Base-by-base conservation (phyloP, 176 grass and related monocot genomes). In the Leersia perrieri region DNA sequence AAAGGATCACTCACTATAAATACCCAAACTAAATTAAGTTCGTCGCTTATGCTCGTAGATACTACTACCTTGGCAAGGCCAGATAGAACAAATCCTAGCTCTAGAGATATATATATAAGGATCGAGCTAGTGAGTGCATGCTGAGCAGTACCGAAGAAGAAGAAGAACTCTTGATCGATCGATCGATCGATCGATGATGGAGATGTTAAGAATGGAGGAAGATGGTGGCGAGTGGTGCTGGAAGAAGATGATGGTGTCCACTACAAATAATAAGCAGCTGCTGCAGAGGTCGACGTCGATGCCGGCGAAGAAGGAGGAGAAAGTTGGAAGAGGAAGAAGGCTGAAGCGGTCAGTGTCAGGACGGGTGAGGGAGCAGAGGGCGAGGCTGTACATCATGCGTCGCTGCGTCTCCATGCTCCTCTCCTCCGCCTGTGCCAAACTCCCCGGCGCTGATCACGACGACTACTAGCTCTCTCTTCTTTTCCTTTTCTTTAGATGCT, bases 401-500 rank as follows among this genome's bases (percentile, higher is more conserved):
- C 85, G 89, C 33, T 91, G 89, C 36, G 76, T 92, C 63, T 83
- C 79, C 74, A 86, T 92, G 83, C 86, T 92, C 68, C 70, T 89
- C 27, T 90, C 83, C 67, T 90, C 71, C 20, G 32, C 29, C 71
- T 42, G 40, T 11, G 13, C 11, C 40, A 42, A 13, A 11, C 5
- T n/a, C n/a, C n/a, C n/a, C n/a, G n/a, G n/a, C n/a, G n/a, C n/a
- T n/a, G n/a, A 42, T 13, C 40, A 42, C 40, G 40, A 42, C 11
- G 45, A 20, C 45, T 0, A 51, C 16, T 18, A 15, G 3, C 5
- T 11, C 16, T 18, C 16, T 45, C 5, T 5, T 16, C 12, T 4
- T 14, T 18, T 6, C 15, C 45, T 6, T 49, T 49, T 18, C 5
- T 49, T 49, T 49, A 49, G 45, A 13, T 49, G 4, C 44, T 47